A percentile compares a stretch with the other conserved stretches of the same genome.
These are phyloP conservation scores for Pseudogymnoascus sp. DNA, from an alignment of 2,329 filamentous ascomycete genomes.

Conservation along the genomic window DNA sequence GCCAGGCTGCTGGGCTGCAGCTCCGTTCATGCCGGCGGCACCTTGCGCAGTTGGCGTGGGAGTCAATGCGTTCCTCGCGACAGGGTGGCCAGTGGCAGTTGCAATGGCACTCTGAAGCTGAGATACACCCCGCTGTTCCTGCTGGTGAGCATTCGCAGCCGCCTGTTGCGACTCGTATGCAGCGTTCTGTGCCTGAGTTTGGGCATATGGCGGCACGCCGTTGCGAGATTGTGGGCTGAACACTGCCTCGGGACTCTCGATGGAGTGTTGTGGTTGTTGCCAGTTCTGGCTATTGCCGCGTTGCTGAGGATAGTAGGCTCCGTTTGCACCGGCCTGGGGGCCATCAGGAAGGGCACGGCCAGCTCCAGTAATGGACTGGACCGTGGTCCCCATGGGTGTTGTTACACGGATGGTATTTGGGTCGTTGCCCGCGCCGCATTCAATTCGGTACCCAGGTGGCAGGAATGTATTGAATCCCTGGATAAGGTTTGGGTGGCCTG, in stretches of 20 bases:
- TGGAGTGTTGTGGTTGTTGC: constrained; percentile 48
- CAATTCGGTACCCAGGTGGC: constrained; percentile 90
- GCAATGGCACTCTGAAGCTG: constrained; percentile 56
- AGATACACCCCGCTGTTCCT: constrained; percentile 58
- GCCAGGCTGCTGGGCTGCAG: constrained; percentile 49
- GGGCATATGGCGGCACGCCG: constrained; percentile 38
- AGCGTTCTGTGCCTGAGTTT: constrained; percentile 31
- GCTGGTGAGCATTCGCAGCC: constrained; percentile 43
- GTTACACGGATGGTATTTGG: constrained; percentile 95
- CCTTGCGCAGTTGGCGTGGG: constrained; percentile 51
- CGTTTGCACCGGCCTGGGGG: constrained; percentile 17
- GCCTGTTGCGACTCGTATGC: constrained; percentile 37
- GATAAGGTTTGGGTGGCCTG: constrained; percentile 88
- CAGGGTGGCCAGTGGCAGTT: constrained; percentile 32
- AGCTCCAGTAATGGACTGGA: constrained; percentile 66
- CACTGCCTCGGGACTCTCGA: constrained; percentile 55
- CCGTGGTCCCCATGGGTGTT: constrained; percentile 94
- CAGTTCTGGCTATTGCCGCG: constrained; percentile 37
- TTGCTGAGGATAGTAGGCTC: constrained; percentile 35
- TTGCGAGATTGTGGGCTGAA: constrained; percentile 52
- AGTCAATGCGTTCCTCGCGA: constrained; percentile 48
- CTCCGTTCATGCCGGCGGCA: constrained; percentile 54
- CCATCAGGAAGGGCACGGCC: constrained; percentile 37
- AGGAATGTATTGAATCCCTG: constrained; percentile 98
- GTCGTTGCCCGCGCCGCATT: constrained; percentile 88